Conservation (phyloP, 2,329 filamentous ascomycete species). For the Passalora sequoiae region DNA sequence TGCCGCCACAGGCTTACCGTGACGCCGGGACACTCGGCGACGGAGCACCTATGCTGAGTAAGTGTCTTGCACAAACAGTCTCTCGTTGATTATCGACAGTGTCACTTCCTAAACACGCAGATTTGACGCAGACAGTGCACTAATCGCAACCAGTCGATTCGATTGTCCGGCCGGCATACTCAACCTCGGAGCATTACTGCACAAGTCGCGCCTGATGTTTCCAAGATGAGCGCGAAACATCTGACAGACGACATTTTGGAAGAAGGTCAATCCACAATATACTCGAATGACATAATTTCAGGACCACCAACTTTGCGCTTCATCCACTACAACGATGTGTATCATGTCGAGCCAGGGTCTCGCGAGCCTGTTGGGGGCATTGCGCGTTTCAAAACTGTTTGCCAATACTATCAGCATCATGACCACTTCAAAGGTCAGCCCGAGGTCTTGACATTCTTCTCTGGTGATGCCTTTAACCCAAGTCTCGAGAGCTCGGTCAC, state of each 20-base stretch:
- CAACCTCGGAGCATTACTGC: no score
- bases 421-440: conserved; percentile 59
- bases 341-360: conserved; percentile 73
- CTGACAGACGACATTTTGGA: no score
- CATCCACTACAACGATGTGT: conserved; percentile 90
- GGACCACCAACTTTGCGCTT: conserved; percentile 68
- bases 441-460: conserved; percentile 72
- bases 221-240: no score
- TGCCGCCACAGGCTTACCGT: not conserved
- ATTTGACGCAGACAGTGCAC: no score
- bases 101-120: no score
- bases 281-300: conserved; percentile 14
- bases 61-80: not conserved
- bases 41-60: not conserved
- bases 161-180: no score
- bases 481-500: conserved; percentile 84
- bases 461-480: conserved; percentile 88
- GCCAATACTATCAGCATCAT: conserved; percentile 61
- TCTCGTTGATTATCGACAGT: not conserved
- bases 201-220: no score
- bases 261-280: conserved; percentile 24
- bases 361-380: conserved; percentile 79
- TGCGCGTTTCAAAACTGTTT: conserved; percentile 71
- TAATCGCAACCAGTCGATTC: no score
- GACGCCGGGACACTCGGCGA: not conserved